Percentiles rank a stretch among this genome's conserved stretches.
These are phyloP conservation scores for Fusarium decemcellulare DNA, from an alignment of 2,329 filamentous ascomycete species.

Conservation along the genomic window DNA sequence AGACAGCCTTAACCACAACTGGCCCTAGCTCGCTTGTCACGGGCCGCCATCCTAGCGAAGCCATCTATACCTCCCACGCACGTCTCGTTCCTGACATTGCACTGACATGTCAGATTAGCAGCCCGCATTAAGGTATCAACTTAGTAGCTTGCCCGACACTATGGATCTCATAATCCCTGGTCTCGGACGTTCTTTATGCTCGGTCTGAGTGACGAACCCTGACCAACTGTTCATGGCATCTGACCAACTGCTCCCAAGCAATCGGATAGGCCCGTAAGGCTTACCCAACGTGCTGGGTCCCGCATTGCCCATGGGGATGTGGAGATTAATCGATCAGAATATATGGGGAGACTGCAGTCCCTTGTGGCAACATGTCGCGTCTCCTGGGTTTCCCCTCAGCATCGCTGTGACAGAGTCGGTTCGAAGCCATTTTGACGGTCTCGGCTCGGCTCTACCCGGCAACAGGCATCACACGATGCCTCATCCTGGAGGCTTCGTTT, in stretches of 20 bases:
- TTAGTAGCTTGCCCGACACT: too few relatives aligned
- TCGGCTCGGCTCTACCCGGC: neutral
- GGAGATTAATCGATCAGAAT: neutral
- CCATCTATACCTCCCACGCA: neutral
- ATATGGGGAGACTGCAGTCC: neutral
- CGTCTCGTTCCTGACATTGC: neutral
- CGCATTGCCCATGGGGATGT: neutral
- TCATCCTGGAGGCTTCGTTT: neutral
- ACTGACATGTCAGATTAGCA: slow-evolving; percentile 2
- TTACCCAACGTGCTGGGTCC: too few relatives aligned
- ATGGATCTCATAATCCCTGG: too few relatives aligned
- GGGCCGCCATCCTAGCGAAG: slow-evolving; percentile 7
- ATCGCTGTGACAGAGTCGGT: neutral
- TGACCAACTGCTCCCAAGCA: too few relatives aligned
- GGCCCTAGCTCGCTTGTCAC: slow-evolving; percentile 6
- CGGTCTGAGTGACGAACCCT: too few relatives aligned
- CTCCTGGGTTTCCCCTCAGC: neutral
- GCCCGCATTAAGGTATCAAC: neutral
- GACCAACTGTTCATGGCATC: too few relatives aligned
- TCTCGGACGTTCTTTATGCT: too few relatives aligned
- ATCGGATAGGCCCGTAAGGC: too few relatives aligned
- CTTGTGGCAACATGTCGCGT: neutral
- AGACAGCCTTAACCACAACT: slow-evolving; percentile 3
- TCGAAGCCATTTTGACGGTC: too few relatives aligned
- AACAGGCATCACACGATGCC: slow-evolving; percentile 4